Evolutionary conservation across 352 stramenopile species (phyloP).

Genomic region (Globisporangium spinosum): DNA sequence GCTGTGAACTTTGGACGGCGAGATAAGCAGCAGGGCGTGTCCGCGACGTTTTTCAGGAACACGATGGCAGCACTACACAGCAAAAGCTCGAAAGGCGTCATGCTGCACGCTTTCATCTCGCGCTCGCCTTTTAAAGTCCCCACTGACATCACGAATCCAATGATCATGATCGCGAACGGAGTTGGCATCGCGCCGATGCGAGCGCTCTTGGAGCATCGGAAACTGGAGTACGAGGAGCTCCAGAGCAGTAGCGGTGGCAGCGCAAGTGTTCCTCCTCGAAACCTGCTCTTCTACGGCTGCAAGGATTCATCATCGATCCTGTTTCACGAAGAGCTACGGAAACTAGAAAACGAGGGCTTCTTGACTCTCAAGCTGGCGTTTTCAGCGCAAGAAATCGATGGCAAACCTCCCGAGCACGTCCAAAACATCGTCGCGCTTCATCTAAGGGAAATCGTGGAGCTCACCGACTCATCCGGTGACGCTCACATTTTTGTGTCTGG

Average conservation of each 20-base stretch:
- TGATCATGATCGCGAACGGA: slow-evolving; percentile 91
- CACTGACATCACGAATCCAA: slow-evolving; percentile 57
- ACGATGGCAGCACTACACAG: slow-evolving; percentile 1
- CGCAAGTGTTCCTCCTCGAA: slow-evolving; percentile 12
- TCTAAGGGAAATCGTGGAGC: slow-evolving; percentile 13
- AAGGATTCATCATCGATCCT: slow-evolving; percentile 26
- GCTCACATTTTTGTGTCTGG: slow-evolving; percentile 17
- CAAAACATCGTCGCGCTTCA: slow-evolving; percentile 24
- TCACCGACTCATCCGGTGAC: neutral
- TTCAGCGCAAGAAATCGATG: slow-evolving; percentile 10
- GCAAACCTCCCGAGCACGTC: slow-evolving; percentile 20
- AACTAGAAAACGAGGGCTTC: slow-evolving; percentile 28
- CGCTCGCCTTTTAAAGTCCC: slow-evolving; percentile 90
- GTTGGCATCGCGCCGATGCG: slow-evolving; percentile 90
- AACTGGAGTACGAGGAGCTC: slow-evolving; percentile 15
- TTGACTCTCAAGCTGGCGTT: slow-evolving; percentile 29
- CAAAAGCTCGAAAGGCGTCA: slow-evolving; percentile 44
- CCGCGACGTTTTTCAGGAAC: slow-evolving; percentile 23
- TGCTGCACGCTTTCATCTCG: slow-evolving; percentile 85
- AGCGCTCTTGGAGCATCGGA: slow-evolving; percentile 33
- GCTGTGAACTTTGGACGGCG: slow-evolving; percentile 86
- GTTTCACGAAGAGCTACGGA: slow-evolving; percentile 32
- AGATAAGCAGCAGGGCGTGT: slow-evolving; percentile 24
- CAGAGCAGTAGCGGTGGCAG: neutral
- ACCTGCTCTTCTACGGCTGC: slow-evolving; percentile 34